phyloP scores from a whole-genome alignment of 495 filamentous ascomycete species.

The Acidomyces sp. region DNA sequence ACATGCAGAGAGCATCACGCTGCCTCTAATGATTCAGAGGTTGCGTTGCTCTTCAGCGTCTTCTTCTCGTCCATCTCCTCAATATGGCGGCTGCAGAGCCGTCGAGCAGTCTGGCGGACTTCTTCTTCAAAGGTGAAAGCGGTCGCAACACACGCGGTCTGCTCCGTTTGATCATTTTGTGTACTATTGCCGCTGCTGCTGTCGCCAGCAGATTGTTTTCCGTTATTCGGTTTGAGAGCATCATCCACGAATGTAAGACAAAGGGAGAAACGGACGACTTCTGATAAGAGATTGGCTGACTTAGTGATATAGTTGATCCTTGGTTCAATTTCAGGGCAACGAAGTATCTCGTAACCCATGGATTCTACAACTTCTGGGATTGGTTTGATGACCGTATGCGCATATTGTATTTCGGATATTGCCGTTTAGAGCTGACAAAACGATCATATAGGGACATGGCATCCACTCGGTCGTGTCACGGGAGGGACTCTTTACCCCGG shows the following conservation, averaged over 20 bases:
- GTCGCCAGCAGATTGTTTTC: slow-evolving; percentile 92
- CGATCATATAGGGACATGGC: slow-evolving; percentile 87
- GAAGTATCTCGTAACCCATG: slow-evolving; percentile 90
- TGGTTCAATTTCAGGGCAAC: slow-evolving; percentile 99
- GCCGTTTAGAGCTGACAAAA: no score
- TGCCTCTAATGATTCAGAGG: no score
- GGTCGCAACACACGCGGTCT: slow-evolving; percentile 69
- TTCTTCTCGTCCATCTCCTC: no score
- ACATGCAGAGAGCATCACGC: no score
- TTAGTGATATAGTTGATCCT: slow-evolving; percentile 64
- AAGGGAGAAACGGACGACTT: neutral
- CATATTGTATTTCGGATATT: no score
- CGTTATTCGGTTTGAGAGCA: slow-evolving; percentile 98
- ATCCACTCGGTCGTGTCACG: slow-evolving; percentile 95
- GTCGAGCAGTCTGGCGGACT: neutral
- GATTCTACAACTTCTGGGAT: slow-evolving; percentile 99
- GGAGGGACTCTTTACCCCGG: slow-evolving; percentile 97
- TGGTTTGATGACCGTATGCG: slow-evolving; percentile 96
- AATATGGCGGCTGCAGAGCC: no score
- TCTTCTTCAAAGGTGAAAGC: slow-evolving; percentile 51
- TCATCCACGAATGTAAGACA: slow-evolving; percentile 94
- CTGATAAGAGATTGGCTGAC: slow-evolving; percentile 13
- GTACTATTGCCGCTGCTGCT: slow-evolving; percentile 81
- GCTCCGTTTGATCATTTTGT: slow-evolving; percentile 82
- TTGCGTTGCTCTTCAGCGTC: no score